Evolutionary conservation across 306 rosid genomes (phyloP).

Genomic region (Cucurbita pepo): DNA sequence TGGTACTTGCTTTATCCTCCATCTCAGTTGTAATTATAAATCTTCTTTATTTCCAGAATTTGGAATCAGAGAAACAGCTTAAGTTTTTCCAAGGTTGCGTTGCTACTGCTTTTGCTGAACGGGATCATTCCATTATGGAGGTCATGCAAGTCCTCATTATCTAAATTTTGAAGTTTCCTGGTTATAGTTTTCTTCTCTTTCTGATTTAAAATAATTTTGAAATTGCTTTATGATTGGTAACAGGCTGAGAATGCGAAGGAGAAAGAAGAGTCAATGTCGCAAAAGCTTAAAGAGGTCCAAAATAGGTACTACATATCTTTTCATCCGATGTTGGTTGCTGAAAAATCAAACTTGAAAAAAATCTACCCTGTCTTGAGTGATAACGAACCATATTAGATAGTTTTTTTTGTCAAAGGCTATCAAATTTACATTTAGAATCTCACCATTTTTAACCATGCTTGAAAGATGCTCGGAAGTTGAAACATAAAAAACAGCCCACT

Average conservation of each 20-base stretch:
- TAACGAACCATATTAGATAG: no score
- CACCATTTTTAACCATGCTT: neutral
- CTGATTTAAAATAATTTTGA: conserved; percentile 11
- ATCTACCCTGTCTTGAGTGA: no score
- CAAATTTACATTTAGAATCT: neutral
- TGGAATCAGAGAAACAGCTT: conserved; percentile 93
- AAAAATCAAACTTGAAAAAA: neutral
- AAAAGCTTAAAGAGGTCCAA: conserved; percentile 33
- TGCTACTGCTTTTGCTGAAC: conserved; percentile 91
- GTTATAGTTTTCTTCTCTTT: neutral
- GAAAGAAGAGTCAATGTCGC: conserved; percentile 53
- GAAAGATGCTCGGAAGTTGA: neutral
- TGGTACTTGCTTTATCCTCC: neutral
- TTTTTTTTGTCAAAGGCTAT: neutral
- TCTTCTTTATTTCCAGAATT: conserved; percentile 34
- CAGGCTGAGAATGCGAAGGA: conserved; percentile 96
- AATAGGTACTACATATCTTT: conserved; percentile 36
- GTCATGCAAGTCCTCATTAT: conserved; percentile 18
- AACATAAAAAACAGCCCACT: neutral
- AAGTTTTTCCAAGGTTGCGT: conserved; percentile 94
- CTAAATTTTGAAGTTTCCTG: conserved; percentile 2
- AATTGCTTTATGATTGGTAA: conserved; percentile 12
- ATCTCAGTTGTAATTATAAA: neutral
- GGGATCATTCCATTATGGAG: conserved; percentile 88
- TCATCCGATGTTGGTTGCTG: neutral